Evolutionary conservation across 306 rosid species (phyloP), one percentile per base, ranked within the genome.

Genomic region (Myrica gale): DNA sequence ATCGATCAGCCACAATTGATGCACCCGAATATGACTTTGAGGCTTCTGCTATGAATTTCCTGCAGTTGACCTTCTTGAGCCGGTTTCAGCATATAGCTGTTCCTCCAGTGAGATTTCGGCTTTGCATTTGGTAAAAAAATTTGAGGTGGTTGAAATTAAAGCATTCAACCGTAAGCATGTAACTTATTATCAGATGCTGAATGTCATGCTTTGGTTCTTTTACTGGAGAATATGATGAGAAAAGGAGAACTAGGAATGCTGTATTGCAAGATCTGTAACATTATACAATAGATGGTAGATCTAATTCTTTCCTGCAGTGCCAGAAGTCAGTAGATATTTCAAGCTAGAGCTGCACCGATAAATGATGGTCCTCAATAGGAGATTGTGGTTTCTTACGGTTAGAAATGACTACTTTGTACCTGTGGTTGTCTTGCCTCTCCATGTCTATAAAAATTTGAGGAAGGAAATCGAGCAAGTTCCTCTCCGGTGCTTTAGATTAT

Each of bases 1-100:
- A 65, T 74, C 61, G 20, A 13, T 39, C 61, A 15, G 11, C 19
- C 19, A 50, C 9, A 13, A 37, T 62, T 11, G n/a, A 39, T 50
- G 78, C 68, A 55, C 72, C 32, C 68, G 74, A 71, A 19, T 44
- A 5, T 19, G 75, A 68, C 50, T 48, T 78, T 13, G 47, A 80
- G 67, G 73, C 69, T 47, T 48, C 71, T 16, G 63, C 70, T 57
- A 68, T 54, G 69, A 13, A 46, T 56, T 16, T 69, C 26, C 60
- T 74, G 23, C 69, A 56, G 65, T 32, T 56, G 50, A 69, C 52
- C 50, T 3, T 44, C 69, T 46, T 44, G 62, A 69, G 9, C 39
- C 11, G 74, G 3, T 68, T 44, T 3, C 0, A 6, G 60, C 16
- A n/a, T 3, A 19, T 16, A 44, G 37, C 21, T 76, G 20, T 15